These are phyloP conservation scores for Naganishia sp. DNA, from an alignment of 1,284 basidiomycete species.

Conservation along the genomic window DNA sequence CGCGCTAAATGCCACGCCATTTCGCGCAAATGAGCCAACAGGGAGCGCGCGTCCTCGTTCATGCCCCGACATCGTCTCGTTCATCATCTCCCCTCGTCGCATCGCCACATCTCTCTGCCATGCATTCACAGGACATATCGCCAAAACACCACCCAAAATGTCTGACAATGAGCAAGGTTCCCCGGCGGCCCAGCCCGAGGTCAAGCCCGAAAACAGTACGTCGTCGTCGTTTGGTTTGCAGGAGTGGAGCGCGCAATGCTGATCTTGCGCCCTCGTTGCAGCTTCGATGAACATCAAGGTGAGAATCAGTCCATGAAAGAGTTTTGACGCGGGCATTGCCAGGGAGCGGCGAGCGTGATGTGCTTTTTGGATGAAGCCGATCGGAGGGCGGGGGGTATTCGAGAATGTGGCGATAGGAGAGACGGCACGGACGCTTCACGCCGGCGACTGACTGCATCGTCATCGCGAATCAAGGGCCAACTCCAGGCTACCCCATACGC, in stretches of 20 bases:
- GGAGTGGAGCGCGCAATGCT: neutral
- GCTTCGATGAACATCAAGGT: conserved; percentile 38
- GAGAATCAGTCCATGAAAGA: neutral
- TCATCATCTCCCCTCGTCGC: neutral
- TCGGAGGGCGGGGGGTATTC: neutral
- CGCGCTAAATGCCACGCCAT: too few relatives aligned
- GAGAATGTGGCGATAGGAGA: conserved; percentile 1
- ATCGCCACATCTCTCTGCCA: neutral
- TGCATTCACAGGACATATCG: neutral
- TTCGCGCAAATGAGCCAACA: neutral
- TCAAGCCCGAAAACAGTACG: conserved; percentile 34
- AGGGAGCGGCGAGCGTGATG: neutral
- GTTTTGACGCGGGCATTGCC: neutral
- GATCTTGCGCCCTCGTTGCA: conserved; percentile 7
- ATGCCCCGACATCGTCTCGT: neutral
- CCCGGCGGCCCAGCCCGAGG: conserved; percentile 29
- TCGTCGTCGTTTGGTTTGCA: neutral
- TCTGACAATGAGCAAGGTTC: conserved; percentile 31
- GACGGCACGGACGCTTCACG: neutral
- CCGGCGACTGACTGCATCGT: too few relatives aligned
- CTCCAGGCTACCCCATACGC: too few relatives aligned
- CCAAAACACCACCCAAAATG: conserved; percentile 19
- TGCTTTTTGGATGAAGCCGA: neutral
- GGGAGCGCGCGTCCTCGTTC: neutral
- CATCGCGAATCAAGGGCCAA: too few relatives aligned